A percentile compares a stretch with the other conserved stretches of the same genome.
These are phyloP conservation scores for Coemansia sp. DNA, from an alignment of 192 early-diverging fungal species.

Conservation along the genomic window DNA sequence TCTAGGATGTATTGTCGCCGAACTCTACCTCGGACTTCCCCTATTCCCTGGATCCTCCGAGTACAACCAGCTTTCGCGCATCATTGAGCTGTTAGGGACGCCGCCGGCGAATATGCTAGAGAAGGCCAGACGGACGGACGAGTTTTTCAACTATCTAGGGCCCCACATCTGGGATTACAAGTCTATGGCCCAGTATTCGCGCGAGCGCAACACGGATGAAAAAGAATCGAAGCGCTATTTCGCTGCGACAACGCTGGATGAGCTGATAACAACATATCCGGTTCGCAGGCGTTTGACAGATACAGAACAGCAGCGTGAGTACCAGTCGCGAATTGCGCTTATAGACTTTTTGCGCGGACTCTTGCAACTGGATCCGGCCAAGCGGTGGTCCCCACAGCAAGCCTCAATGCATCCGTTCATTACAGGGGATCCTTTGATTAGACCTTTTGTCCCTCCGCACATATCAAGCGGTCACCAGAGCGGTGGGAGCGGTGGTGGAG, in stretches of 20 bases:
- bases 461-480: slow-evolving; percentile 6
- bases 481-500: slow-evolving; percentile 10
- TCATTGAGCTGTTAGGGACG: slow-evolving; percentile 89
- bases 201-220: slow-evolving; percentile 80
- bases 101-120: slow-evolving; percentile 93
- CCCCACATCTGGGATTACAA: slow-evolving; percentile 68
- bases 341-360: slow-evolving; percentile 91
- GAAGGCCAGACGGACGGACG: slow-evolving; percentile 81
- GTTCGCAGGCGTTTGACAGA: slow-evolving; percentile 61
- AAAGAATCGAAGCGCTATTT: slow-evolving; percentile 95
- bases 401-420: slow-evolving; percentile 95
- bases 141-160: slow-evolving; percentile 77
- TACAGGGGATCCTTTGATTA: slow-evolving; percentile 77
- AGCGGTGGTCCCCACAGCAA: slow-evolving; percentile 94
- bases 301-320: slow-evolving; percentile 53
- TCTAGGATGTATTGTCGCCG: slow-evolving; percentile 94
- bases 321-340: slow-evolving; percentile 65
- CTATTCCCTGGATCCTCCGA: slow-evolving; percentile 95
- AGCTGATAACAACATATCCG: slow-evolving; percentile 87
- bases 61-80: slow-evolving; percentile 92
- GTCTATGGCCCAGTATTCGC: slow-evolving; percentile 74
- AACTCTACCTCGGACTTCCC: slow-evolving; percentile 93
- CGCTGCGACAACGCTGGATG: slow-evolving; percentile 77
- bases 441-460: slow-evolving; percentile 51
- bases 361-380: slow-evolving; percentile 87